Evolutionary conservation across 2,329 filamentous ascomycete genomes (phyloP).

Genomic region (Sarocladiaceae sp.): DNA sequence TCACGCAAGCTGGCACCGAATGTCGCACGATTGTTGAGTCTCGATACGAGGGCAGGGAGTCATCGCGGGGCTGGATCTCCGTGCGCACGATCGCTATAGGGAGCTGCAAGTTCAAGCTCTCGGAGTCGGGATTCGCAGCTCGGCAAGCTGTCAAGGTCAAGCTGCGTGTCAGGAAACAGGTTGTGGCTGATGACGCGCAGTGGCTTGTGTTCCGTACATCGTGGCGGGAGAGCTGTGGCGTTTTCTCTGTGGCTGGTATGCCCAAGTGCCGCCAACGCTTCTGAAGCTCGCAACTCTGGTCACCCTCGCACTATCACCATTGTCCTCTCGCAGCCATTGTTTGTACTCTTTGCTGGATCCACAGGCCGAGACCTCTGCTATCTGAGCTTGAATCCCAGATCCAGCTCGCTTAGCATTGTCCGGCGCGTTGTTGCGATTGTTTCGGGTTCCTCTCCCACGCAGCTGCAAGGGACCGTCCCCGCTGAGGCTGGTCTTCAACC

Average conservation of each 20-base stretch:
- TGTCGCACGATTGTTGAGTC: neutral
- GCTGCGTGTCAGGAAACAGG: neutral
- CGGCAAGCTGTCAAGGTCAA: slow-evolving; percentile 7
- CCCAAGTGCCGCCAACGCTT: no score
- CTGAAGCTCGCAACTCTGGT: no score
- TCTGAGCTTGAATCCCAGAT: no score
- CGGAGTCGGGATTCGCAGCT: neutral
- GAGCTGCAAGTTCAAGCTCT: no score
- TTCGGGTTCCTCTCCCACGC: neutral
- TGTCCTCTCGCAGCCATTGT: no score
- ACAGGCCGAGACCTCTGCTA: no score
- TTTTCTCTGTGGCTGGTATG: neutral
- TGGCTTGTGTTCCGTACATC: neutral
- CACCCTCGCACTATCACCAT: no score
- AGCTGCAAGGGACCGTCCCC: slow-evolving; percentile 5
- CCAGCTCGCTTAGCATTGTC: neutral
- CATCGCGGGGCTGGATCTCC: neutral
- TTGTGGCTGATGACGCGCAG: neutral
- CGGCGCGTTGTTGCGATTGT: neutral
- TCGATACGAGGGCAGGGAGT: neutral
- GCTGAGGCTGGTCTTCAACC: neutral
- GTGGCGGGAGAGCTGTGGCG: neutral
- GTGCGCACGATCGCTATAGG: no score
- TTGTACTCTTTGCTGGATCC: no score
- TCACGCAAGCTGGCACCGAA: neutral